These are phyloP conservation scores for Aureobasidium pullulans DNA, from an alignment of 2,329 filamentous ascomycete species.

Conservation along the genomic window DNA sequence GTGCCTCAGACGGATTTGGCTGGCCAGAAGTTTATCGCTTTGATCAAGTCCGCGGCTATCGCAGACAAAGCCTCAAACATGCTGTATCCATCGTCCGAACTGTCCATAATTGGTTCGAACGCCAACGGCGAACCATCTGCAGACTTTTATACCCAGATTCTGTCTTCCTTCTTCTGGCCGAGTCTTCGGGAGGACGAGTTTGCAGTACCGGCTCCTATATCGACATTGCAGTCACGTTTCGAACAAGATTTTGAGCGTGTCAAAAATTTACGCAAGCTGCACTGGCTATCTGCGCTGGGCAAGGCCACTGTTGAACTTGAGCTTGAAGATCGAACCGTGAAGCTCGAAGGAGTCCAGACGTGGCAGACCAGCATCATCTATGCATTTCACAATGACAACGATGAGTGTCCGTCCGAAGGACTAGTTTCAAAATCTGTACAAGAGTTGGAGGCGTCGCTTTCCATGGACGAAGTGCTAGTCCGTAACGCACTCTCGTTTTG, in stretches of 20 bases:
- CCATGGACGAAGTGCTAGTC: slow-evolving; percentile 69
- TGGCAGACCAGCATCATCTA: slow-evolving; percentile 86
- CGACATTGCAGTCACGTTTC: slow-evolving; percentile 60
- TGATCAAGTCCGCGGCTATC: slow-evolving; percentile 12
- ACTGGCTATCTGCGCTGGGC: slow-evolving; percentile 79
- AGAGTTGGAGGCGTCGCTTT: slow-evolving; percentile 47
- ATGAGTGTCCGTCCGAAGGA: slow-evolving; percentile 13
- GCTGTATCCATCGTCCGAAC: slow-evolving; percentile 47
- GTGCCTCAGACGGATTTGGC: not conserved
- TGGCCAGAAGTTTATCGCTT: not conserved
- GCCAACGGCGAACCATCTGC: not conserved
- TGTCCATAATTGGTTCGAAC: slow-evolving; percentile 55
- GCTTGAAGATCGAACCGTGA: slow-evolving; percentile 69
- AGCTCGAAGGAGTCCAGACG: slow-evolving; percentile 63
- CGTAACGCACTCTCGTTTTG: slow-evolving; percentile 62
- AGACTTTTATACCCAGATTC: slow-evolving; percentile 69
- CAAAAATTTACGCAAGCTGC: slow-evolving; percentile 78
- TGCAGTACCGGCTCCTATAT: slow-evolving; percentile 52
- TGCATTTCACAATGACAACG: slow-evolving; percentile 56
- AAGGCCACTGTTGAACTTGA: slow-evolving; percentile 74
- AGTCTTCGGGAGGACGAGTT: slow-evolving; percentile 65
- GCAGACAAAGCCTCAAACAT: not conserved
- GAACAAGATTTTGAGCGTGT: slow-evolving; percentile 68
- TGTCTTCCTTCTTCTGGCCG: slow-evolving; percentile 93
- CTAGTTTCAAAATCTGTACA: slow-evolving; percentile 30